Evolutionary conservation across 1,284 basidiomycete species (phyloP), one percentile per base, ranked within the genome.

Genomic region (Microbotryomycetes sp.): DNA sequence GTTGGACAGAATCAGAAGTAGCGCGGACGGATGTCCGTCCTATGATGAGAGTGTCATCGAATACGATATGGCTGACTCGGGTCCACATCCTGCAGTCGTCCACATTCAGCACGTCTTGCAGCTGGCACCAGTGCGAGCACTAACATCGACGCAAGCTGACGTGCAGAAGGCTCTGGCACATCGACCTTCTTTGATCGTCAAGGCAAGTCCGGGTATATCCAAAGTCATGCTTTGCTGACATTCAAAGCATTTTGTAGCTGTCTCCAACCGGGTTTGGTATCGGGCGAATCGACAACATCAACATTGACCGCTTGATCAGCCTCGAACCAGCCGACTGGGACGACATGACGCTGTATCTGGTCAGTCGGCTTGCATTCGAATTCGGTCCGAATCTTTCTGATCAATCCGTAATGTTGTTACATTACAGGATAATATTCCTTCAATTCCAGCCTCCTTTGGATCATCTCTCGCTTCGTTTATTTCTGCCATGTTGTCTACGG

Each of bases 301-400:
- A 65, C 18, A 54, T 54, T 7, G 61, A 65, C 3, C n/a, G 35
- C 6, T 47, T 72, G 3, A 49, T 46, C 13, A 15, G 30, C 6
- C 47, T 64, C 26, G 51, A 60, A 0, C 41, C 54, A 21, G 52
- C 60, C 5, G 60, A 65, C n/a, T 72, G 71, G 71, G 60, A 68
- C 27, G 54, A 56, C 1, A 11, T 49, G n/a, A 21, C 54, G 1
- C 18, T 68, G n/a, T 63, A 68, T 50, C 48, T 66, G 29, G 66
- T 68, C 7, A 29, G 66, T 45, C 4, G 11, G 9, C 21, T 3
- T 2, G 23, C 3, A 9, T 27, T 45, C 9, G 2, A n/a, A 16
- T 11, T 6, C 6, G 18, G 13, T 18, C n/a, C n/a, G n/a, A n/a
- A n/a, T n/a, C n/a, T n/a, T 4, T 23, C 15, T 5, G 9, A 21